Percentiles rank a stretch among this genome's conserved stretches.
phyloP scores from a whole-genome alignment of 2,329 filamentous ascomycete genomes.

The Neofusicoccum cordaticola region DNA sequence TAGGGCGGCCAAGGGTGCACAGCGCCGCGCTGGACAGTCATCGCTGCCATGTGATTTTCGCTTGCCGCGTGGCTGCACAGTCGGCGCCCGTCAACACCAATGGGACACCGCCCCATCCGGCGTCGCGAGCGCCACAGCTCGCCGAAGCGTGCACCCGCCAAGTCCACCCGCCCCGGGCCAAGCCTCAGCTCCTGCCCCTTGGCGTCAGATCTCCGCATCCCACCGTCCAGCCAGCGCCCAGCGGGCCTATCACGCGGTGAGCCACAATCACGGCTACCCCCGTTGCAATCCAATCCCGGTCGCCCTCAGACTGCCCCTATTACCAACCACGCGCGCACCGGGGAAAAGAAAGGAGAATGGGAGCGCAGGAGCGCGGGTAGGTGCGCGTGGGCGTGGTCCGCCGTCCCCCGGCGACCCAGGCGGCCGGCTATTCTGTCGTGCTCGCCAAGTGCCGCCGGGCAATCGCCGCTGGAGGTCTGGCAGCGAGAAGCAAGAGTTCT shows the following conservation, averaged over 20 bases:
- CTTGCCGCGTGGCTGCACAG: constrained; percentile 13
- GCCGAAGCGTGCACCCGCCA: not conserved
- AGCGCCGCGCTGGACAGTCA: not conserved
- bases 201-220: constrained; percentile 15
- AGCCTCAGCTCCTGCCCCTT: constrained; percentile 7
- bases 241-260: constrained; percentile 13
- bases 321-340: not conserved
- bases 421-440: not conserved
- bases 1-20: constrained; percentile 12
- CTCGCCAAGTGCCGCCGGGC: not conserved
- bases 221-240: constrained; percentile 7
- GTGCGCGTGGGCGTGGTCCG: not conserved
- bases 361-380: not conserved
- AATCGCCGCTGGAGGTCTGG: not conserved
- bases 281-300: not conserved
- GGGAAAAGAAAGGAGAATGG: not conserved
- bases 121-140: constrained; percentile 3
- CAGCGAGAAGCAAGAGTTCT: not conserved
- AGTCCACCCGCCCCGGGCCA: constrained; percentile 14
- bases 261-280: constrained; percentile 14
- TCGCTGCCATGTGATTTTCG: constrained; percentile 7
- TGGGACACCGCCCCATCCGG: constrained; percentile 1
- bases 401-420: not conserved
- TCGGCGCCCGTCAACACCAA: not conserved
- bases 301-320: constrained; percentile 1